Evolutionary conservation across 2,329 filamentous ascomycete species (phyloP).

Genomic region (Phaeosphaeria sp.): DNA sequence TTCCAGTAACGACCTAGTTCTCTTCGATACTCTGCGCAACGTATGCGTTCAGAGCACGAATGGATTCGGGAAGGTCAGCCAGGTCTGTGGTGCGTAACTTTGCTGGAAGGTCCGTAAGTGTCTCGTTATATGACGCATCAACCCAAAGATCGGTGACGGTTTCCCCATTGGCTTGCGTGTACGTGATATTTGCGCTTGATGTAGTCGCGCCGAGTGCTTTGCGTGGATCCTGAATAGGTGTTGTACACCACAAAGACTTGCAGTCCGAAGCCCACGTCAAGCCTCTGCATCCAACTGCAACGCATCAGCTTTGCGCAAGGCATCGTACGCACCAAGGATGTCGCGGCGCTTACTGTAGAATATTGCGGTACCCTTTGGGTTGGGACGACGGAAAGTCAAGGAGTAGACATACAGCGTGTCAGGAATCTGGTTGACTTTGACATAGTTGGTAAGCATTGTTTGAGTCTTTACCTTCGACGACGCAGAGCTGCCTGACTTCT

Average conservation of each 20-base stretch:
- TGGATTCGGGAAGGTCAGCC: background rate
- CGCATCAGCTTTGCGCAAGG: background rate
- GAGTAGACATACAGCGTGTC: background rate
- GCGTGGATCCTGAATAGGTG: background rate
- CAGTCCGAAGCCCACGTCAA: background rate
- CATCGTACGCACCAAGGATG: background rate
- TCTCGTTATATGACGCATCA: background rate
- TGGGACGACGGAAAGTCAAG: background rate
- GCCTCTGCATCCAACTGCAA: background rate
- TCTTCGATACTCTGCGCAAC: background rate
- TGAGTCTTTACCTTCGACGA: background rate
- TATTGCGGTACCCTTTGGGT: background rate
- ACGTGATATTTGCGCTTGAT: background rate
- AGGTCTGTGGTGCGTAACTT: background rate
- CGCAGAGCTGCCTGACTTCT: background rate
- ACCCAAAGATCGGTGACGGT: background rate
- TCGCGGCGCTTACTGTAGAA: constrained; percentile 1
- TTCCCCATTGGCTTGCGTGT: background rate
- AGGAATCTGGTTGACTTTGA: background rate
- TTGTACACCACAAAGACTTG: background rate
- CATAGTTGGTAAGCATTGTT: background rate
- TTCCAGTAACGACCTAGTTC: background rate
- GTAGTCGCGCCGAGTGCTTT: too few relatives aligned
- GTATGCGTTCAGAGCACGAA: background rate
- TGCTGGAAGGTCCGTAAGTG: background rate